Evolutionary conservation across 2,329 filamentous ascomycete genomes (phyloP), one percentile per base, ranked within the genome.

Genomic region (Verticillium nubilum): DNA sequence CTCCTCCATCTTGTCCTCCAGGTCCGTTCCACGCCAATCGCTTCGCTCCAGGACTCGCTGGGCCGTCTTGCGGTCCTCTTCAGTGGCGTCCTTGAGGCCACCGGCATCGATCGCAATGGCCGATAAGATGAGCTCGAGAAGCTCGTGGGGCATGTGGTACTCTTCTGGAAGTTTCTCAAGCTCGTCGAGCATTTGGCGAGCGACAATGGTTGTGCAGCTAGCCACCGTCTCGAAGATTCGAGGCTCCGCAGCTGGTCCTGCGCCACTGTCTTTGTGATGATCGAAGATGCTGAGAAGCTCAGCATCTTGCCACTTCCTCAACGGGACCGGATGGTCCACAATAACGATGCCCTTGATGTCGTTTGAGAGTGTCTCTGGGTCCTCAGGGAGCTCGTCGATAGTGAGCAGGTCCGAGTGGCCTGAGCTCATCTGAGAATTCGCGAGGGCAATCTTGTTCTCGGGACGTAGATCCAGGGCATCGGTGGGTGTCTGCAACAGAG

Each of bases 71-170:
- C 71, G 66, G 61, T 80, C 77, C 33, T 70, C 71, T 0, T 74
- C 67, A 3, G 74, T 78, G 4, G 72, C 73, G 56, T 68, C 70
- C 56, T 69, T 64, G 61, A 80, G 68, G 23, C 76, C 77, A 25
- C 70, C 67, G 1, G 77, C 76, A 63, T 80, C 77, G 60, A 80
- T 78, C 23, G 77, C 73, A 42, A 80, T 78, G 50, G 77, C 77
- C 55, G 72, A 72, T 53, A 80, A 69, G 56, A 80, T 75, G 3
- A 79, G 70, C 63, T 79, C 76, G n/a, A 80, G 74, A 19, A 80
- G 70, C 64, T 79, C 77, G 60, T 80, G 77, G 5, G 77, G 75
- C 69, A 79, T 68, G 60, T 79, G 77, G 62, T 80, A 80, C 63
- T 79, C 76, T 58, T 76, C 64, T 0, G 73, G 71, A 1, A 79